phyloP scores from a whole-genome alignment of 2,329 filamentous ascomycete species.

The Drechslerella coelobrocha region DNA sequence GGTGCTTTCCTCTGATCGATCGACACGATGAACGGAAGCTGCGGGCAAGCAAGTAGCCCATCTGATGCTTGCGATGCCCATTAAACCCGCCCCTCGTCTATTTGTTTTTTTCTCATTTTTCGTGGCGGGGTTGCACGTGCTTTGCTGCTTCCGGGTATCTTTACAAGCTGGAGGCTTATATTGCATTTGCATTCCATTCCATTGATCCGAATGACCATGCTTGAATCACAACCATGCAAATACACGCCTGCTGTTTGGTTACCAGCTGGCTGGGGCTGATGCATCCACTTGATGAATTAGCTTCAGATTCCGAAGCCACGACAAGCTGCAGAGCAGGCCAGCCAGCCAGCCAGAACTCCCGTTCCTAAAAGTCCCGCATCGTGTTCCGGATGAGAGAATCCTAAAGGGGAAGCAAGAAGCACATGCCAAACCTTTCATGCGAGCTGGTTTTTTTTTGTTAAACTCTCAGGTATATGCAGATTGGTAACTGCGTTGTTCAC shows the following conservation, averaged over 20 bases:
- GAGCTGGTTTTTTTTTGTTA: conserved; percentile 51
- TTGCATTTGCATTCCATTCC: conserved; percentile 37
- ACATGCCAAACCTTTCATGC: conserved; percentile 37
- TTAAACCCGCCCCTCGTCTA: not conserved
- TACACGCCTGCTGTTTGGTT: conserved; percentile 31
- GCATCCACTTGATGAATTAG: too few relatives aligned
- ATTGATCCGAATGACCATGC: conserved; percentile 42
- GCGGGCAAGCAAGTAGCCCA: not conserved
- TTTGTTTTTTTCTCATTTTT: not conserved
- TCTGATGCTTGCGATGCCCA: not conserved
- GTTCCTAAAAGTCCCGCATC: conserved; percentile 51
- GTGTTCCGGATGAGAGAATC: conserved; percentile 30
- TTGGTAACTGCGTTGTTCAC: conserved; percentile 66
- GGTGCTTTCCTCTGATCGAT: conserved; percentile 30
- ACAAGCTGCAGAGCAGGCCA: conserved; percentile 15
- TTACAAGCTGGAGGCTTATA: conserved; percentile 12
- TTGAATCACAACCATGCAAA: conserved; percentile 27
- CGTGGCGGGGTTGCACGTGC: conserved; percentile 8
- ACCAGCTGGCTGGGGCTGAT: conserved; percentile 41
- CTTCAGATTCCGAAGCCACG: conserved; percentile 45
- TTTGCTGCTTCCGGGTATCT: conserved; percentile 20
- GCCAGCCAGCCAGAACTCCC: conserved; percentile 18
- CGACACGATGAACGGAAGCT: conserved; percentile 13
- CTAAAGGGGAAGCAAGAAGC: conserved; percentile 47
- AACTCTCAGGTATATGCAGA: conserved; percentile 54